These are phyloP conservation scores for Tuber melanosporum DNA, from an alignment of 495 filamentous ascomycete genomes.

Conservation along the genomic window DNA sequence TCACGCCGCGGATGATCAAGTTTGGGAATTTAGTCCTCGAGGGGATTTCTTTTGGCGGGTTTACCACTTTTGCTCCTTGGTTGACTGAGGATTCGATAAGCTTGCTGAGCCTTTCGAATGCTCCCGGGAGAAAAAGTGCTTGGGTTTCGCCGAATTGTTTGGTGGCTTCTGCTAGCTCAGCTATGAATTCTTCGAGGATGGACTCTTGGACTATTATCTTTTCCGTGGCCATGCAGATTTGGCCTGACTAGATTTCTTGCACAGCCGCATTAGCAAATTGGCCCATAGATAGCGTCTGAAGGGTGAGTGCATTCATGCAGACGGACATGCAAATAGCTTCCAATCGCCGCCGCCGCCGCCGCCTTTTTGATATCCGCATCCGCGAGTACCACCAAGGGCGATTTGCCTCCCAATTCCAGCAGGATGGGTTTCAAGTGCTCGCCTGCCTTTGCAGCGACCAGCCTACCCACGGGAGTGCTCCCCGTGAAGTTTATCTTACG, in stretches of 20 bases:
- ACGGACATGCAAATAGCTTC: constrained; percentile 50
- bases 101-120: constrained; percentile 60
- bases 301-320: background rate
- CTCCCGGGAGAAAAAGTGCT: constrained; percentile 55
- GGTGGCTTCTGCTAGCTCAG: constrained; percentile 53
- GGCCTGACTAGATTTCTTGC: constrained; percentile 52
- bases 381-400: constrained; percentile 57
- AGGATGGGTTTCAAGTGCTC: constrained; percentile 62
- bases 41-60: constrained; percentile 45
- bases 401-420: constrained; percentile 64
- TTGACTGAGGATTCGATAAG: constrained; percentile 60
- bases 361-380: constrained; percentile 59
- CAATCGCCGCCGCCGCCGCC: constrained; percentile 49
- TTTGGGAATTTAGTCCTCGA: constrained; percentile 60
- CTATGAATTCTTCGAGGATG: constrained; percentile 59
- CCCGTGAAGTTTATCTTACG: constrained; percentile 67
- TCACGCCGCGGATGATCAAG: constrained; percentile 63
- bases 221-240: constrained; percentile 91
- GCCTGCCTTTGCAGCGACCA: constrained; percentile 54
- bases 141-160: constrained; percentile 52
- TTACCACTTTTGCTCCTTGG: constrained; percentile 63
- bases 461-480: constrained; percentile 53
- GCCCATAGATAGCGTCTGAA: background rate
- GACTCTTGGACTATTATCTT: constrained; percentile 72
- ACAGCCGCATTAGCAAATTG: background rate